Evolutionary conservation across 2,329 filamentous ascomycete species (phyloP).

Genomic region (Epicoccum nigrum): DNA sequence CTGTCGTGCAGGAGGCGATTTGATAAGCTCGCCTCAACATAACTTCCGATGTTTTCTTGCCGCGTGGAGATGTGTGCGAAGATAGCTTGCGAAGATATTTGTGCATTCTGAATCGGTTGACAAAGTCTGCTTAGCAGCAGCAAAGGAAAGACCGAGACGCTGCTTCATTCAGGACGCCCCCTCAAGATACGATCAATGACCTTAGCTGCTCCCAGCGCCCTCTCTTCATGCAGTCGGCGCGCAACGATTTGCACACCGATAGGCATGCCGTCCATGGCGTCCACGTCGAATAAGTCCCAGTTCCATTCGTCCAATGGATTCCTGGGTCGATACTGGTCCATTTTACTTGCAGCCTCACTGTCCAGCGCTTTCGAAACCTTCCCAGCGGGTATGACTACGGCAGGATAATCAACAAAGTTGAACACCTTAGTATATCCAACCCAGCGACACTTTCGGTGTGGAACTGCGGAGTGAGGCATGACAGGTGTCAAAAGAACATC

Average conservation of each 20-base stretch:
- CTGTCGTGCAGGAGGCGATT: too few relatives aligned
- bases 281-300: conserved; percentile 47
- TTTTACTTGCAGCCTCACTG: conserved; percentile 34
- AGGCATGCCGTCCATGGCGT: conserved; percentile 46
- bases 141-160: too few relatives aligned
- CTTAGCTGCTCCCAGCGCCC: conserved; percentile 46
- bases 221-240: conserved; percentile 47
- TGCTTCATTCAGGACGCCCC: too few relatives aligned
- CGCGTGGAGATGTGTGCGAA: too few relatives aligned
- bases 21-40: too few relatives aligned
- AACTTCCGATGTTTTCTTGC: too few relatives aligned
- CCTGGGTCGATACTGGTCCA: conserved; percentile 50
- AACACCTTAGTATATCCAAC: conserved; percentile 67
- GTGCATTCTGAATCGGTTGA: too few relatives aligned
- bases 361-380: conserved; percentile 53
- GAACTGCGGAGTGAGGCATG: conserved; percentile 65
- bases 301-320: conserved; percentile 62
- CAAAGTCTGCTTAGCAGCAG: too few relatives aligned
- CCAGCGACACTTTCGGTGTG: conserved; percentile 54
- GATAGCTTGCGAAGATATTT: too few relatives aligned
- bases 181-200: conserved; percentile 28
- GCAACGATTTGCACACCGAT: conserved; percentile 47
- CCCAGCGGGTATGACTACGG: conserved; percentile 62
- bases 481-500: conserved; percentile 65
- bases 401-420: conserved; percentile 68